Evolutionary conservation across 2,329 filamentous ascomycete species (phyloP), one percentile per base, ranked within the genome.

Genomic region (Aspergillus puulaauensis): DNA sequence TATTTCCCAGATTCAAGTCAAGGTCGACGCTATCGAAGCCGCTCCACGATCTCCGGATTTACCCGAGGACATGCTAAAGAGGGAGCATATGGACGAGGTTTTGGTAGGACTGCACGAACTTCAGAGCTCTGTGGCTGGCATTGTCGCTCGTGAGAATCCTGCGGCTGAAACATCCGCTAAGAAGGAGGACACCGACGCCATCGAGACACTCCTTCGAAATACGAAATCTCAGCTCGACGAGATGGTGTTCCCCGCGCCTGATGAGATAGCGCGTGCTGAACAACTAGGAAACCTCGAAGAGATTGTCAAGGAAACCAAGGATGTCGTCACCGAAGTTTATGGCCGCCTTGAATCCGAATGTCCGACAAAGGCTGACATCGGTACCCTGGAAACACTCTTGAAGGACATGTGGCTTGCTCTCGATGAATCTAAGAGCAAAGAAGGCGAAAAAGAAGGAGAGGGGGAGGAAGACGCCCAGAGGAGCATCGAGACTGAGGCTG

Each of bases 211-310:
- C 49, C 82, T 98, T 12, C 86, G 89, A 43, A 96, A 96, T 71
- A 93, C 92, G 33, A 97, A 97, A 72, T 86, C 88, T 5, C 90
- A 90, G 47, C 79, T 98, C 9, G 93, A 97, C 58, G 92, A 96
- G 58, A 84, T 96, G 50, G 84, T 73, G 5, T 72, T 84, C 24
- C 80, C 83, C 1, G 80, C 93, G 51, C 83, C 67, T 0, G 89
- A 92, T 35, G 86, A 90, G 57, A 79, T 86, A 2, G 86, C 92
- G 9, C 84, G 79, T 33, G 82, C 83, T 44, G 83, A 86, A 56
- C 82, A 87, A 41, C 68, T 87, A n/a, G 82, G 83, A 48, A 76
- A 80, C 9, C 72, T 88, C 1, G 90, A 95, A 67, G 79, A 83
- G 1, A 80, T 93, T 3, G 80, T 96, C 5, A 81, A 86, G 4